phyloP scores from a whole-genome alignment of 345 rosid species.

The Cochlearia excelsa region DNA sequence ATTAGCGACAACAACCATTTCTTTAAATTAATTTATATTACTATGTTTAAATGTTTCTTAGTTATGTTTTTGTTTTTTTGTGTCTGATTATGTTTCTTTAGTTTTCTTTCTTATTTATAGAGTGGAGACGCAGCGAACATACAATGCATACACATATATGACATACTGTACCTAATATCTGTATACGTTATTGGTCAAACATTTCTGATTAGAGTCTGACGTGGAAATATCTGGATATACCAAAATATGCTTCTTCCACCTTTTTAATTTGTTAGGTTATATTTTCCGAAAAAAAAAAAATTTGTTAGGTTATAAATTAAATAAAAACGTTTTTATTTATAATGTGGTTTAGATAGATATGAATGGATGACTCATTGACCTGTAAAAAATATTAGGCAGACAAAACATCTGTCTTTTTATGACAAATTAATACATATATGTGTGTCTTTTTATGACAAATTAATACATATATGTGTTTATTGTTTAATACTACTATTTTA shows the following conservation, averaged over 20 bases:
- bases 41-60: background rate
- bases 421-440: background rate
- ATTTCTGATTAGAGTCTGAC: constrained; percentile 21
- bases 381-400: constrained; percentile 19
- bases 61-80: background rate
- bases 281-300: too few relatives aligned
- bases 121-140: constrained; percentile 27
- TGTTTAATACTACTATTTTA: background rate
- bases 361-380: constrained; percentile 33
- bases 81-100: background rate
- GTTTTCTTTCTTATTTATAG: constrained; percentile 24
- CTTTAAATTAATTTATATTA: background rate
- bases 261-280: background rate
- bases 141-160: background rate
- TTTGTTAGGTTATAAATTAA: background rate
- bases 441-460: constrained; percentile 7
- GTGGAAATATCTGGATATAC: constrained; percentile 26
- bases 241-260: background rate
- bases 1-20: constrained; percentile 33
- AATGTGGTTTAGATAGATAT: constrained; percentile 16
- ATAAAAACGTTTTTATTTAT: constrained; percentile 10
- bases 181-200: constrained; percentile 27
- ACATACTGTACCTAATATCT: constrained; percentile 13
- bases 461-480: constrained; percentile 2
- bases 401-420: constrained; percentile 5